Conservation (phyloP, 768 basidiomycete genomes). For the Mycena haematopus region DNA sequence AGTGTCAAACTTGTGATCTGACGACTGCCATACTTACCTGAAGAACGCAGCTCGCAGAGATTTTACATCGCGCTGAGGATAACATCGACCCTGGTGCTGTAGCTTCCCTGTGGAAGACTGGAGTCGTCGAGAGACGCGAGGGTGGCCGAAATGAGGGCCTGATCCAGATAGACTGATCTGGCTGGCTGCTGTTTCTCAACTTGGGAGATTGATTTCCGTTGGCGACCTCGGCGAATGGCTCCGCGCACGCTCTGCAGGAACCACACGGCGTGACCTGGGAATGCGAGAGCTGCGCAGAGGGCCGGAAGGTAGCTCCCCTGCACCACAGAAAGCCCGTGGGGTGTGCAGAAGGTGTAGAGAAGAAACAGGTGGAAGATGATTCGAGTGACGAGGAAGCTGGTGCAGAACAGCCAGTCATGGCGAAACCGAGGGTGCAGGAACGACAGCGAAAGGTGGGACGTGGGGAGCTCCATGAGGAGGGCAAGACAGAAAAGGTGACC, state of each 20-base stretch:
- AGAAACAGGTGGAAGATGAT: slow-evolving; percentile 15
- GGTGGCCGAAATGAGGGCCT: background rate
- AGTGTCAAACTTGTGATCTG: background rate
- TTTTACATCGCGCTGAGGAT: background rate
- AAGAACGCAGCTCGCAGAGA: background rate
- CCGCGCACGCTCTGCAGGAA: slow-evolving; percentile 19
- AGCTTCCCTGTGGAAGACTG: background rate
- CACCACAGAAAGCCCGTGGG: background rate
- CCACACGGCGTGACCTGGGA: slow-evolving; percentile 17
- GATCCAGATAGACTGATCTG: background rate
- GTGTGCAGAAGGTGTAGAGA: background rate
- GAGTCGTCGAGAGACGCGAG: background rate
- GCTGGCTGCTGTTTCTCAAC: background rate
- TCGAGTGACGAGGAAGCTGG: slow-evolving; percentile 10
- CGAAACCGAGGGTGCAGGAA: slow-evolving; percentile 20
- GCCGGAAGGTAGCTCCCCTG: slow-evolving; percentile 9
- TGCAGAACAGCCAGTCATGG: slow-evolving; percentile 14
- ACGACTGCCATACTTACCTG: background rate
- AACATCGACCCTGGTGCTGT: background rate
- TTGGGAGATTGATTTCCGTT: background rate
- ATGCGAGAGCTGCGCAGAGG: background rate
- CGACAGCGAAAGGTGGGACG: slow-evolving; percentile 7
- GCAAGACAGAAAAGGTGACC: slow-evolving; percentile 51
- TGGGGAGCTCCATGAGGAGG: slow-evolving; percentile 51
- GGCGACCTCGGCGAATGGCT: slow-evolving; percentile 9